These are phyloP conservation scores for Bauhinia variegata DNA, from an alignment of 306 rosid species.

Conservation along the genomic window DNA sequence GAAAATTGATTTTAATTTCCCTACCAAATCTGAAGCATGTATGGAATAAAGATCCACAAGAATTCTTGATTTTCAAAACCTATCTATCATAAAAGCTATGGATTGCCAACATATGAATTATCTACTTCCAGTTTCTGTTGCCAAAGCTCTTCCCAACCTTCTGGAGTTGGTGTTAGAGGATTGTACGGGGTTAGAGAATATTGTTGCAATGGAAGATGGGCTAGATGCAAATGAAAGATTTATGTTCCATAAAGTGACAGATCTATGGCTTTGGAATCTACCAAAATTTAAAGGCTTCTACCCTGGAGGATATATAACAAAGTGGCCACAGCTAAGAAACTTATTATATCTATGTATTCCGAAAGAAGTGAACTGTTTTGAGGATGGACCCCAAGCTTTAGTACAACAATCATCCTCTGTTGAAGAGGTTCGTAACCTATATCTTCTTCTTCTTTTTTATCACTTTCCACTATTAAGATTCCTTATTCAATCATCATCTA, in stretches of 20 bases:
- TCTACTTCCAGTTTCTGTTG: constrained; percentile 18
- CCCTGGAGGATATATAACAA: neutral
- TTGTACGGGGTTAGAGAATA: constrained; percentile 27
- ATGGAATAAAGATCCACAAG: constrained; percentile 27
- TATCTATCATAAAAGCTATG: neutral
- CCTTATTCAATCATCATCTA: too few relatives aligned
- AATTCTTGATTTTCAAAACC: constrained; percentile 1
- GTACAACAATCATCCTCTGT: neutral
- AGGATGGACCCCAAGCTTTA: too few relatives aligned
- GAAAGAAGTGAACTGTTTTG: neutral
- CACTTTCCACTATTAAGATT: too few relatives aligned
- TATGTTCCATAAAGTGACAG: constrained; percentile 13
- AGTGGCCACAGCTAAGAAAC: constrained; percentile 21
- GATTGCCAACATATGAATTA: constrained; percentile 11
- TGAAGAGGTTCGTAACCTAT: neutral
- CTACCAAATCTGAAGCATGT: constrained; percentile 26
- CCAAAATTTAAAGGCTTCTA: constrained; percentile 20
- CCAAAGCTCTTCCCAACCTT: constrained; percentile 8
- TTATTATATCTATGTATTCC: neutral
- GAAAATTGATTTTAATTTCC: constrained; percentile 7
- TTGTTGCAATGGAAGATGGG: constrained; percentile 1
- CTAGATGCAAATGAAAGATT: neutral
- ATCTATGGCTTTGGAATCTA: neutral
- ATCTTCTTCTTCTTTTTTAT: too few relatives aligned
- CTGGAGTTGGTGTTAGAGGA: neutral